Evolutionary conservation across 1,284 basidiomycete genomes (phyloP), one percentile per base, ranked within the genome.

Genomic region (Moniliophthora roreri): DNA sequence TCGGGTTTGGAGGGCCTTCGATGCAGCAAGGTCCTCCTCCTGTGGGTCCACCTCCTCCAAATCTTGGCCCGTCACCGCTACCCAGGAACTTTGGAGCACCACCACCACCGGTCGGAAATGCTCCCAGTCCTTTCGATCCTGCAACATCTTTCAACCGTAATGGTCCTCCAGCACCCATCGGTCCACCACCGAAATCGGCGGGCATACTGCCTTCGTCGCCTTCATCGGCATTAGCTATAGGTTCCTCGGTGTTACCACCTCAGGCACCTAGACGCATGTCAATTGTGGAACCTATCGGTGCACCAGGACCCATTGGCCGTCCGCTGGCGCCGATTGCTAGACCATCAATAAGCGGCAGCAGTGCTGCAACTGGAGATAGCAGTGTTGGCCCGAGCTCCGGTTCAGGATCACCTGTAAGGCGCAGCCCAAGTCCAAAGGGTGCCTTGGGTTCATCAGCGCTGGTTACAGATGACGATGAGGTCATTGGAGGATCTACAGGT

Each of bases 361-460:
- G 37, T 20, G 40, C 37, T 26, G 39, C 36, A 26, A 59, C 64
- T 16, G 68, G 63, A 34, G 62, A 60, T 15, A 58, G 60, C 39
- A 66, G 66, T 26, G 71, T 74, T 40, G 69, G 74, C 9, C 74
- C 76, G 2, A 78, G 78, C 16, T 84, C 84, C 4, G 80, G 81
- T 1, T 84, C 83, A 13, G 80, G 80, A 4, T 87, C 86, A 23
- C 85, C 87, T 4, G 87, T 85, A 62, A 86, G 52, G 23, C 48
- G 52, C 15, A 50, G 36, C 18, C 51, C 54, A 13, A 53, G 48
- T 16, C 51, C 88, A 2, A 89, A 89, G 63, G 81, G 82, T 41
- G 71, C 83, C n/a, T 70, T 88, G 8, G 88, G 89, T 13, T 89
- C 87, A n/a, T 84, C 84, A 8, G 87, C 89, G 13, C 75, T 91